phyloP scores from a whole-genome alignment of 805 yeast genomes.

The Kuraishia piskuri region DNA sequence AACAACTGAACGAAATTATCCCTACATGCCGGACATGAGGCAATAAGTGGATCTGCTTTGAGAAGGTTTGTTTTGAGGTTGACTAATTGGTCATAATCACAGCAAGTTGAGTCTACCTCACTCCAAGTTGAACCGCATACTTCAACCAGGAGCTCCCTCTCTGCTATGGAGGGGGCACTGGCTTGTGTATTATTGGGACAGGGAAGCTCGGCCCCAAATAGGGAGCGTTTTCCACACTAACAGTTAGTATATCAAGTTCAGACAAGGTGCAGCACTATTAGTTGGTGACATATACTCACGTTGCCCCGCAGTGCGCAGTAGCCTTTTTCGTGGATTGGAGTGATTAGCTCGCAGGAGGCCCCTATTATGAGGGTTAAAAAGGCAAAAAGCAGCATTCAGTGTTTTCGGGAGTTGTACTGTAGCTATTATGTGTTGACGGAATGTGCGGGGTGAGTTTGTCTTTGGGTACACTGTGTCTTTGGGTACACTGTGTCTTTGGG shows the following conservation, averaged over 20 bases:
- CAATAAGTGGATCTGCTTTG: conserved; percentile 72
- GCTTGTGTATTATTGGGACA: conserved; percentile 56
- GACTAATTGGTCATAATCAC: conserved; percentile 54
- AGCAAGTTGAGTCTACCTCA: conserved; percentile 47
- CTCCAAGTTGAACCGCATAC: conserved; percentile 72
- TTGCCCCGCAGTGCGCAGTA: conserved; percentile 47
- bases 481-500: no score
- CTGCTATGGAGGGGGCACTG: conserved; percentile 32
- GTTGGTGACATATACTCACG: conserved; percentile 10
- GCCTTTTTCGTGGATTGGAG: conserved; percentile 27
- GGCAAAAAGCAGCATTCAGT: not conserved
- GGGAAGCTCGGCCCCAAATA: conserved; percentile 76
- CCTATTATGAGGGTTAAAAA: not conserved
- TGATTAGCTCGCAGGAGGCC: not conserved
- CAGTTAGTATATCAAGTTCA: no score
- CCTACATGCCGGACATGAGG: conserved; percentile 91
- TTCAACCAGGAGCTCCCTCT: conserved; percentile 35
- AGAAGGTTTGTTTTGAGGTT: conserved; percentile 50
- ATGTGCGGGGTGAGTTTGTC: no score
- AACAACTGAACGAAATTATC: conserved; percentile 78
- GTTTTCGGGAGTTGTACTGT: no score
- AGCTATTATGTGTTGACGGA: no score
- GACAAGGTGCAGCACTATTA: not conserved
- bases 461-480: no score
- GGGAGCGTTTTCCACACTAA: conserved; percentile 71